Percentiles rank a stretch among this genome's conserved stretches.
These are phyloP conservation scores for Limnomonas spitsbergensis DNA, from an alignment of 139 green algal genomes.

Conservation along the genomic window DNA sequence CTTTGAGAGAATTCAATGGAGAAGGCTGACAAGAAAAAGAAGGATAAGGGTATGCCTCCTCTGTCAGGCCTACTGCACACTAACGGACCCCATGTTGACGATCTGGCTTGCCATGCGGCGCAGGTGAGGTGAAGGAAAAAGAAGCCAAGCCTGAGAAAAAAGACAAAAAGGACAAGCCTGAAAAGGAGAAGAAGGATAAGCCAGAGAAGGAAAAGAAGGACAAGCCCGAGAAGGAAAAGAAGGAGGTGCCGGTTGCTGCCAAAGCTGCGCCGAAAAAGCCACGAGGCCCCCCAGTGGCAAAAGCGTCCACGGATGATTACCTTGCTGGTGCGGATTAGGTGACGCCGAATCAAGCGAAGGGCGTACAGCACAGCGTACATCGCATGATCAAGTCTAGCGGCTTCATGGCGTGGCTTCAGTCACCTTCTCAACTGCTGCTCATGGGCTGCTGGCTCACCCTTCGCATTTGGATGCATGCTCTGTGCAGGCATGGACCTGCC, in stretches of 20 bases:
- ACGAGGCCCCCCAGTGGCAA: slow-evolving; percentile 17
- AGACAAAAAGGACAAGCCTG: slow-evolving; percentile 51
- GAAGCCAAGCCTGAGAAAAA: slow-evolving; percentile 44
- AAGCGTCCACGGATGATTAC: slow-evolving; percentile 22
- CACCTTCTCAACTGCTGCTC: too few species aligned
- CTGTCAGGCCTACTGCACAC: too few species aligned
- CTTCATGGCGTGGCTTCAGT: too few species aligned
- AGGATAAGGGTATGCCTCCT: too few species aligned
- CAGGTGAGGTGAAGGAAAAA: slow-evolving; percentile 35
- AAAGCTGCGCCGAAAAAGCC: slow-evolving; percentile 41
- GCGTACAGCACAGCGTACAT: too few species aligned
- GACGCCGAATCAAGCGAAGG: too few species aligned
- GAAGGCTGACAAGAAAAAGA: too few species aligned
- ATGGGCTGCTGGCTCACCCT: too few species aligned
- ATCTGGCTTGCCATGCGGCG: neutral
- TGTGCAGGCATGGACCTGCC: slow-evolving; percentile 86
- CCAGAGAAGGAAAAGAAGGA: slow-evolving; percentile 52
- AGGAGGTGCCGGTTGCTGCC: slow-evolving; percentile 39
- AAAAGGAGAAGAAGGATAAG: slow-evolving; percentile 44
- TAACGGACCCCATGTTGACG: too few species aligned
- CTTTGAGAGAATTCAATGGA: too few species aligned
- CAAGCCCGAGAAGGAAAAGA: slow-evolving; percentile 55
- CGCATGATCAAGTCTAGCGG: too few species aligned
- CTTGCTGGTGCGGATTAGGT: slow-evolving; percentile 48
- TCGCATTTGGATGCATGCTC: too few species aligned